A percentile compares a stretch with the other conserved stretches of the same genome.
These are phyloP conservation scores for Phytophthora macrochlamydospora DNA, from an alignment of 352 stramenopile species.

Conservation along the genomic window DNA sequence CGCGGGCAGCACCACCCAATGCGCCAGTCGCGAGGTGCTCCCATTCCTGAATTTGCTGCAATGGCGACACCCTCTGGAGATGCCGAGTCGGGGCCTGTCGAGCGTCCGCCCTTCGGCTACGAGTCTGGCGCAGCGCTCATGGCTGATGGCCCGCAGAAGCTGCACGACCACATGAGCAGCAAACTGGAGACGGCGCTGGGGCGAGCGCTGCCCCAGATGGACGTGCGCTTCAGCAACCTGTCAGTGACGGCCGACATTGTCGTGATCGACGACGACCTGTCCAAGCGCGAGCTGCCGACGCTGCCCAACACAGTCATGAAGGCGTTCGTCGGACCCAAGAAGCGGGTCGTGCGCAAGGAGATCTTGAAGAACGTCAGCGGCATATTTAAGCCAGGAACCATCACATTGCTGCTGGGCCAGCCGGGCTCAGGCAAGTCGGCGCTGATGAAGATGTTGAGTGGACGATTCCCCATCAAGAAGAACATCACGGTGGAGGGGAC, in stretches of 20 bases:
- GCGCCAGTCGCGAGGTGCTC: neutral
- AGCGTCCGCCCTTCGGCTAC: neutral
- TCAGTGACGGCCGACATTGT: slow-evolving; percentile 2
- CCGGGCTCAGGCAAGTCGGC: neutral
- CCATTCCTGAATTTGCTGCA: slow-evolving; percentile 6
- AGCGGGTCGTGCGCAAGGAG: slow-evolving; percentile 1
- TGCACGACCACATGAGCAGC: slow-evolving; percentile 1
- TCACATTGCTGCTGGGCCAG: slow-evolving; percentile 1
- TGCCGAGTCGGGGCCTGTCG: neutral
- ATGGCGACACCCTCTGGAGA: slow-evolving; percentile 1
- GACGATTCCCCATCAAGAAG: neutral
- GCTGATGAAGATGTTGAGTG: slow-evolving; percentile 1
- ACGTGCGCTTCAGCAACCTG: neutral
- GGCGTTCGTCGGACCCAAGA: slow-evolving; percentile 1
- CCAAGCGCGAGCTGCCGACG: slow-evolving; percentile 1
- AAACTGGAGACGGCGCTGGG: neutral
- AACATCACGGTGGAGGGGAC: neutral
- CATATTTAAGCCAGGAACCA: neutral
- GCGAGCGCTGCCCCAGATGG: neutral
- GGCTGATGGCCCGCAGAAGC: neutral
- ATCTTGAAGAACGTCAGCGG: slow-evolving; percentile 1
- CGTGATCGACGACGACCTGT: neutral
- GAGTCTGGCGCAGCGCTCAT: slow-evolving; percentile 1
- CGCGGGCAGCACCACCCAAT: neutral
- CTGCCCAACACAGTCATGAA: slow-evolving; percentile 1